phyloP scores from a whole-genome alignment of 1,284 basidiomycete genomes.

The Athelia psychrophila region DNA sequence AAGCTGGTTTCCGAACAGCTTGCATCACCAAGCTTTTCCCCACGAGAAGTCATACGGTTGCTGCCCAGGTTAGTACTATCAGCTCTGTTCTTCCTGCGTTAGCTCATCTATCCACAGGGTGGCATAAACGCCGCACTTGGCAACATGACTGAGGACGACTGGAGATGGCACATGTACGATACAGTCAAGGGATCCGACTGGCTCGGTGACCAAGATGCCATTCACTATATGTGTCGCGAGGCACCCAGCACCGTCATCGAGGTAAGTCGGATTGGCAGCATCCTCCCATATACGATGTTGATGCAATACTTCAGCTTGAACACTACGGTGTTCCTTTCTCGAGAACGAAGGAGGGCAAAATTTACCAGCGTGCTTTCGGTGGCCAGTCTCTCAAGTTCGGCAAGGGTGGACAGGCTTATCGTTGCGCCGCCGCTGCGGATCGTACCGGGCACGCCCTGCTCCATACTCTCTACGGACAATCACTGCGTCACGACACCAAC shows the following conservation, averaged over 20 bases:
- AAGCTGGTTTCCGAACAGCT: constrained; percentile 97
- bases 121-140: constrained; percentile 99
- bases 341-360: constrained; percentile 98
- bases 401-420: constrained; percentile 99
- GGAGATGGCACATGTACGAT: constrained; percentile 99
- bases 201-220: constrained; percentile 99
- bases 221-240: constrained; percentile 99
- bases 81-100: constrained; percentile 6
- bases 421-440: constrained; percentile 98
- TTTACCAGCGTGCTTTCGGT: constrained; percentile 99
- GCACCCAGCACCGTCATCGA: constrained; percentile 93
- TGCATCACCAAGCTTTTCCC: constrained; percentile 99
- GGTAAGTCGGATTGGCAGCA: constrained; percentile 38
- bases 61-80: constrained; percentile 73
- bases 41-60: constrained; percentile 98
- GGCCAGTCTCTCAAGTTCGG: constrained; percentile 97
- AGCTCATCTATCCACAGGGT: constrained; percentile 53
- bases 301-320: constrained; percentile 68
- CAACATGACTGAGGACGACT: constrained; percentile 99
- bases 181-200: constrained; percentile 99
- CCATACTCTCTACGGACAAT: constrained; percentile 99
- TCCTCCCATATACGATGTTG: constrained; percentile 4
- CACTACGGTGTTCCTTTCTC: constrained; percentile 99
- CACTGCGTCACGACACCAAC: constrained; percentile 98
- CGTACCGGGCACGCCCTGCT: constrained; percentile 98